Evolutionary conservation across 805 yeast species (phyloP).

Genomic region (Candida loeiensis): DNA sequence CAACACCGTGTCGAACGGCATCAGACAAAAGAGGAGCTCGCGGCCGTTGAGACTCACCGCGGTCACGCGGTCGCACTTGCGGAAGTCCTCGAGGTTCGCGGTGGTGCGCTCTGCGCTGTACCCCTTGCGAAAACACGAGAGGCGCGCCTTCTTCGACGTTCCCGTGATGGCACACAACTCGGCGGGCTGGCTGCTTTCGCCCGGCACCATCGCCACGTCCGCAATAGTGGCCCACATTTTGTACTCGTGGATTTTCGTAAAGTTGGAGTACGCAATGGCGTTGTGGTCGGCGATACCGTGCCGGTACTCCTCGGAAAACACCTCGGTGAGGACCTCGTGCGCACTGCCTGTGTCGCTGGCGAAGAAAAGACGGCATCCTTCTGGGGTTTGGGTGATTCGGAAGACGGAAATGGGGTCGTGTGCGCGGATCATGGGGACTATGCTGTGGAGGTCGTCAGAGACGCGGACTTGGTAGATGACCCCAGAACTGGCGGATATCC

Average conservation of each 20-base stretch:
- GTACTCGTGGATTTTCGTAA: conserved; percentile 26
- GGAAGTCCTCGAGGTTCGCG: conserved; percentile 23
- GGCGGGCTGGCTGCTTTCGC: conserved; percentile 21
- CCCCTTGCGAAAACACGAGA: conserved; percentile 33
- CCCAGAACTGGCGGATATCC: conserved; percentile 35
- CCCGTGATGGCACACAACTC: conserved; percentile 46
- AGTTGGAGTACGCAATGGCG: conserved; percentile 20
- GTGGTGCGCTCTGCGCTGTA: conserved; percentile 26
- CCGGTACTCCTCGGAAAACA: conserved; percentile 17
- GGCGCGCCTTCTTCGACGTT: conserved; percentile 28
- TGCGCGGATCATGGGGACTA: conserved; percentile 31
- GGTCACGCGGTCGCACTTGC: conserved; percentile 26
- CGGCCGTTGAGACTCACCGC: conserved; percentile 16
- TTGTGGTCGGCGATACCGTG: conserved; percentile 1
- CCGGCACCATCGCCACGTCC: conserved; percentile 37
- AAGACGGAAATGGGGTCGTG: conserved; percentile 35
- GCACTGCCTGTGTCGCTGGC: conserved; percentile 41
- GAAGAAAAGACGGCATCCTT: conserved; percentile 25
- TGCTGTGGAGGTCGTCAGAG: conserved; percentile 10
- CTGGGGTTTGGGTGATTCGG: conserved; percentile 19
- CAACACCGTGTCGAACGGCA: conserved; percentile 36
- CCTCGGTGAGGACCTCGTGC: conserved; percentile 30
- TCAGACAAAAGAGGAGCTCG: conserved; percentile 31
- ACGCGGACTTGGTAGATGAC: conserved; percentile 21
- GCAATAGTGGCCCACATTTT: conserved; percentile 48